Percentiles rank a stretch among this genome's conserved stretches.
phyloP scores from a whole-genome alignment of 2,329 filamentous ascomycete species.

The Botrytis cinerea region DNA sequence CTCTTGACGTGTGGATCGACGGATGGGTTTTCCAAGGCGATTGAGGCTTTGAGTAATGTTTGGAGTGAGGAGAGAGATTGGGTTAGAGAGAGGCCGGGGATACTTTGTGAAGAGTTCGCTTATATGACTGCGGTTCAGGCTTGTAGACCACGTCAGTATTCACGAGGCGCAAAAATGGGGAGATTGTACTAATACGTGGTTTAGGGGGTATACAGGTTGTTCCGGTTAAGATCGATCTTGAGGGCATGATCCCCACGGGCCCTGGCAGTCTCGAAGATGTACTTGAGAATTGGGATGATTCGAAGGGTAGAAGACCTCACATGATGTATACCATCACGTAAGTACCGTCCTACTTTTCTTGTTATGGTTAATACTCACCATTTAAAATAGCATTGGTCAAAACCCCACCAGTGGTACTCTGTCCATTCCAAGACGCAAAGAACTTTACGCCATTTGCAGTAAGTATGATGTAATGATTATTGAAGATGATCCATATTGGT shows the following conservation, averaged over 20 bases:
- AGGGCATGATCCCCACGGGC: conserved; percentile 77
- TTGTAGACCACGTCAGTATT: conserved; percentile 50
- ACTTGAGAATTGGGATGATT: conserved; percentile 77
- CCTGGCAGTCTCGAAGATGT: conserved; percentile 75
- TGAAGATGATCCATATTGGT: conserved; percentile 96
- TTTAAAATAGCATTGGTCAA: conserved; percentile 68
- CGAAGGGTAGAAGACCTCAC: conserved; percentile 74
- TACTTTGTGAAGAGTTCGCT: conserved; percentile 78
- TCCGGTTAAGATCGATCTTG: conserved; percentile 72
- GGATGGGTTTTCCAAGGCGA: conserved; percentile 78
- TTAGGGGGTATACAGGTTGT: conserved; percentile 62
- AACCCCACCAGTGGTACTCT: conserved; percentile 82
- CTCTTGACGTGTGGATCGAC: conserved; percentile 80
- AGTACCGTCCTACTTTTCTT: conserved; percentile 45
- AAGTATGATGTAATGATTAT: conserved; percentile 87
- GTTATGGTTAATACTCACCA: conserved; percentile 27
- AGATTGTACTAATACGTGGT: not conserved
- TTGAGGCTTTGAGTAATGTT: conserved; percentile 74
- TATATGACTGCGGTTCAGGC: conserved; percentile 77
- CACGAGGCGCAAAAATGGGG: too few species aligned
- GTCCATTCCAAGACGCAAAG: conserved; percentile 69
- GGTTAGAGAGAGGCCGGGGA: conserved; percentile 67
- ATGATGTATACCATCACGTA: conserved; percentile 88
- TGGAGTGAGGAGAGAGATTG: conserved; percentile 72
- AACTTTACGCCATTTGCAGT: conserved; percentile 78